Evolutionary conservation across 805 yeast genomes (phyloP).

Genomic region (Kuraishia ogatae): DNA sequence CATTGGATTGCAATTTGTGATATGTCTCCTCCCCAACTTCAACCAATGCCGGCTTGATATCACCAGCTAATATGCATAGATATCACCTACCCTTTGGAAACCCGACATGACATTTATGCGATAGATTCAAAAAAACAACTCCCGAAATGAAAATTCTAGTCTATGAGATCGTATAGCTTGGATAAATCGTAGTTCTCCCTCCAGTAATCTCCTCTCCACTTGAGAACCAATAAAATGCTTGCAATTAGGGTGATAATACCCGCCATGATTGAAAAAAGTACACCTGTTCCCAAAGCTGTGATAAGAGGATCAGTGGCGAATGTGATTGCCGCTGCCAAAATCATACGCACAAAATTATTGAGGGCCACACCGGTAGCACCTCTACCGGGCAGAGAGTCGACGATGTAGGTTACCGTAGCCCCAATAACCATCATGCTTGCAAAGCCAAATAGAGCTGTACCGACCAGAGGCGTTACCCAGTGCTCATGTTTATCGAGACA

Average conservation of each 20-base stretch:
- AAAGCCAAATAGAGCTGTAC: conserved; percentile 75
- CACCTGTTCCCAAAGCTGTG: conserved; percentile 61
- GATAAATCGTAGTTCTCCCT: conserved; percentile 56
- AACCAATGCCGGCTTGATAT: too few relatives aligned
- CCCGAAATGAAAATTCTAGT: conserved; percentile 5
- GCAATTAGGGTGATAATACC: conserved; percentile 43
- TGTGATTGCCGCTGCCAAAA: conserved; percentile 68
- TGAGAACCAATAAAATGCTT: conserved; percentile 34
- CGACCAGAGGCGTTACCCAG: conserved; percentile 77
- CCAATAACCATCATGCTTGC: conserved; percentile 82
- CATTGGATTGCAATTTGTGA: background rate
- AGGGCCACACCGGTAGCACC: conserved; percentile 88
- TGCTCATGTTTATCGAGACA: conserved; percentile 52
- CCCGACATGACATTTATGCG: background rate
- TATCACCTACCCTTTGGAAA: too few relatives aligned
- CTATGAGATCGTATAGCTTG: conserved; percentile 43
- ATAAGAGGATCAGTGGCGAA: conserved; percentile 69
- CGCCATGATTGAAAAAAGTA: conserved; percentile 57
- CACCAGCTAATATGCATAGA: background rate
- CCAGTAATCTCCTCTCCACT: conserved; percentile 49
- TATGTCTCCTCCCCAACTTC: background rate
- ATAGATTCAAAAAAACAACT: background rate
- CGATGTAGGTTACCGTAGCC: conserved; percentile 69
- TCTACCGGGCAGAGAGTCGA: conserved; percentile 77
- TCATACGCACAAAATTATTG: conserved; percentile 66